Conservation (phyloP, 2,329 filamentous ascomycete species). For the Hypoxylon sp. region DNA sequence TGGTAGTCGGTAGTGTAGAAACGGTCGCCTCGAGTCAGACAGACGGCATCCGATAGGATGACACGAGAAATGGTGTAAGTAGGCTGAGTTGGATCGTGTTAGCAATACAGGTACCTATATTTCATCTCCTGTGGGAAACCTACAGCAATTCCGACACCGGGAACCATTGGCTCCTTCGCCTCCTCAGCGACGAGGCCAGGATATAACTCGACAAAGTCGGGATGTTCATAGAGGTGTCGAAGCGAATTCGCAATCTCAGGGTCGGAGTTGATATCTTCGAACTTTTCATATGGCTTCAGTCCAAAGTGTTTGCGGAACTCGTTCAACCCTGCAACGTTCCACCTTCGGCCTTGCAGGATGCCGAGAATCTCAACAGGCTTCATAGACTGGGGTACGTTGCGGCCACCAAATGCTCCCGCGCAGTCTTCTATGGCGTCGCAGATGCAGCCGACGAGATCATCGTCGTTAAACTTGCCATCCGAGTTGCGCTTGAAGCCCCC, state of each 20-base stretch:
- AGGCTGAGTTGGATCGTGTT: conserved; percentile 55
- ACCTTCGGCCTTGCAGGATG: conserved; percentile 80
- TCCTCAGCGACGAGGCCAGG: conserved; percentile 82
- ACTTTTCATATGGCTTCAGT: conserved; percentile 79
- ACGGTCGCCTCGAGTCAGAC: conserved; percentile 81
- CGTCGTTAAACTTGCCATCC: conserved; percentile 79
- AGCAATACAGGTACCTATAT: conserved; percentile 2
- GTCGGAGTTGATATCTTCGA: conserved; percentile 87
- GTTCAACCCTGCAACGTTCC: conserved; percentile 83
- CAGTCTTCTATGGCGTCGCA: conserved; percentile 83
- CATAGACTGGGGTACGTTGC: conserved; percentile 80
- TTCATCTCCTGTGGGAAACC: conserved; percentile 15
- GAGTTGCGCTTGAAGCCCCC: conserved; percentile 72
- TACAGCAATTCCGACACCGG: conserved; percentile 77
- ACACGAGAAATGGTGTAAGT: conserved; percentile 83
- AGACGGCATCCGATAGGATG: conserved; percentile 81
- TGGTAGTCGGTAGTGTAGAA: conserved; percentile 85
- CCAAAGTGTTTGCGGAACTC: conserved; percentile 88
- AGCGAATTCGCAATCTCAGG: conserved; percentile 75
- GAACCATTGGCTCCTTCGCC: conserved; percentile 78
- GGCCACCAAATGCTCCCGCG: conserved; percentile 79
- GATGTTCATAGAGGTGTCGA: conserved; percentile 78
- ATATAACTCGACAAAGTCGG: conserved; percentile 84
- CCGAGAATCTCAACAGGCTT: conserved; percentile 83
- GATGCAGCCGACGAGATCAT: conserved; percentile 80